These are phyloP conservation scores for Salix dunnii DNA, from an alignment of 345 rosid species.

Conservation along the genomic window DNA sequence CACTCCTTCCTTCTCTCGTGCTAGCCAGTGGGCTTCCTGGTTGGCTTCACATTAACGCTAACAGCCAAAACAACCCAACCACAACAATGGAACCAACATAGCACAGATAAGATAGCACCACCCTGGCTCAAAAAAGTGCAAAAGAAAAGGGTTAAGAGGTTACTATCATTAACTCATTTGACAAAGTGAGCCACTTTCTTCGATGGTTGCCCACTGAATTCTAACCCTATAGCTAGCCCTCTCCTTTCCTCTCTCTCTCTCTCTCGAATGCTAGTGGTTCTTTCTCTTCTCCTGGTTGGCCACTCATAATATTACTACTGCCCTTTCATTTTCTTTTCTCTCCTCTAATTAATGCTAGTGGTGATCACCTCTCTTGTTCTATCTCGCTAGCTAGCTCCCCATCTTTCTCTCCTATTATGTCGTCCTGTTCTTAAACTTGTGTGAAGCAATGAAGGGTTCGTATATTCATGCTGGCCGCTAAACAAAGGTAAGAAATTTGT, in stretches of 20 bases:
- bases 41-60: constrained; percentile 94
- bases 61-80: constrained; percentile 60
- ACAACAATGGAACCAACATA: constrained; percentile 21
- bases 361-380: constrained; percentile 12
- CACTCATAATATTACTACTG: not conserved
- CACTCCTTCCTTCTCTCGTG: constrained; percentile 14
- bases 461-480: constrained; percentile 33
- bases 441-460: not conserved
- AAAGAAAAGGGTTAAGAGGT: constrained; percentile 28
- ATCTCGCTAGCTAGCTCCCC: constrained; percentile 3
- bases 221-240: constrained; percentile 1
- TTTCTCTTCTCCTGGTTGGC: constrained; percentile 19
- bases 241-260: not conserved
- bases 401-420: not conserved
- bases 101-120: constrained; percentile 16
- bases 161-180: constrained; percentile 49
- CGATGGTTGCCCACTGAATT: constrained; percentile 33
- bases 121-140: not conserved
- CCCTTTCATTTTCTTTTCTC: constrained; percentile 8
- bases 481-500: constrained; percentile 4
- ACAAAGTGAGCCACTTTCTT: constrained; percentile 33
- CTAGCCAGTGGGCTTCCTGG: constrained; percentile 41
- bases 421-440: constrained; percentile 1
- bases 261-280: constrained; percentile 36
- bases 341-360: constrained; percentile 32